Percentiles rank a stretch among this genome's conserved stretches.
These are phyloP conservation scores for Ampelomyces quisqualis DNA, from an alignment of 2,329 filamentous ascomycete genomes.

Conservation along the genomic window DNA sequence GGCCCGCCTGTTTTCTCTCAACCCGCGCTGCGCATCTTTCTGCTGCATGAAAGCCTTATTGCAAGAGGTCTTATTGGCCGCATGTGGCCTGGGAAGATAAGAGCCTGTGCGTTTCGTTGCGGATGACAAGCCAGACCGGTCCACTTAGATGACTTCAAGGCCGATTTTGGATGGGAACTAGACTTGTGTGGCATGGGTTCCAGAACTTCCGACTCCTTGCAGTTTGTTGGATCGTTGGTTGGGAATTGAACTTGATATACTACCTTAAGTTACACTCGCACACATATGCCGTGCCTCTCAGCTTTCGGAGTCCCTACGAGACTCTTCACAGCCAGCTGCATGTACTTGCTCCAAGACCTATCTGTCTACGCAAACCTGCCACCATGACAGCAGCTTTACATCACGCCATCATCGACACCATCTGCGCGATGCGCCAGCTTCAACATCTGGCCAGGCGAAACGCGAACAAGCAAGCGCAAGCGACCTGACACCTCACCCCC, in stretches of 20 bases:
- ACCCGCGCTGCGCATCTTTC: constrained; percentile 5
- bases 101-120: constrained; percentile 13
- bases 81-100: constrained; percentile 14
- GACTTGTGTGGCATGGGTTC: too few relatives aligned
- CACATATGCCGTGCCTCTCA: background rate
- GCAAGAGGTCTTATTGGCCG: constrained; percentile 11
- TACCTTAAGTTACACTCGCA: too few relatives aligned
- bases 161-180: background rate
- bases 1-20: constrained; percentile 5
- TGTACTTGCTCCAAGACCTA: too few relatives aligned
- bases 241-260: constrained; percentile 1
- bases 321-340: background rate
- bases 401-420: background rate
- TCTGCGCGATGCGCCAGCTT: background rate
- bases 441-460: background rate
- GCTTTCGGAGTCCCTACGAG: background rate
- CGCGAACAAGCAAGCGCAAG: constrained; percentile 9
- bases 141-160: constrained; percentile 4
- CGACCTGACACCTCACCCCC: constrained; percentile 1
- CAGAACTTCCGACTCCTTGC: constrained; percentile 2
- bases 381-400: constrained; percentile 14
- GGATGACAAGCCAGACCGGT: constrained; percentile 11
- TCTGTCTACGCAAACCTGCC: constrained; percentile 4
- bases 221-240: constrained; percentile 3
- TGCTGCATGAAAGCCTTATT: constrained; percentile 4